Base-by-base conservation (phyloP, 108 stramenopile species). In the Nitzschia sp. region DNA sequence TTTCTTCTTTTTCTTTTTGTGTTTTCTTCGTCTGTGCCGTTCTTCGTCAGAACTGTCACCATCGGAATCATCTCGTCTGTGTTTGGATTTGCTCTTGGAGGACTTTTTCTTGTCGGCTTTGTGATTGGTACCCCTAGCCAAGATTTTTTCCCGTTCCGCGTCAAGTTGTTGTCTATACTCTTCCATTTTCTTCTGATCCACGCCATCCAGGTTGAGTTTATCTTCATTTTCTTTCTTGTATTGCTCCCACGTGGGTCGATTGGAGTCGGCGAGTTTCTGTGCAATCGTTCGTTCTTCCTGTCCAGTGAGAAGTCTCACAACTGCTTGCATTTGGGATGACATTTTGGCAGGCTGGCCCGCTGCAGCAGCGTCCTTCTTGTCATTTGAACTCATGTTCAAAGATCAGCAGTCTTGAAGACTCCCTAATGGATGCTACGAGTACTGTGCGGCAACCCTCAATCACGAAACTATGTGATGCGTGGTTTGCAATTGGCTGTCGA, bases 211-310 rank as follows among this genome's bases (percentile, higher is more conserved):
- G 54, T 98, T 84, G 14, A 98, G 83, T 63, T 95, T 93, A 67
- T 97, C 97, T 37, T 94, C 86, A 63, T 98, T 98, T 68, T 94
- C 95, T 72, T 96, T 95, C 70, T 97, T 95, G 76, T 96, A 98
- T 53, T 95, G 91, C 61, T 98, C 97, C 97, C 97, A 98, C 7
- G 96, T 96, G 9, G 96, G 95, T 19, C 97, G 86, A 71, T 97
- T 96, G 40, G 88, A 78, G 79, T 98, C 96, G 48, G 89, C 89
- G 37, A 98, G 80, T 70, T 96, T 96, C 63, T 98, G 92, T 8
- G 86, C 84, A 43, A 98, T 93, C 24, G 95, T 96, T 41, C 97
- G 83, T 57, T 92, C 91, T 54, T 88, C 93, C 61, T 84, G 80
- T 14, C 97, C 97, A 7, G 96, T 76, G 81, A 94, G 86, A 57